Evolutionary conservation across 1,284 basidiomycete genomes (phyloP).

Genomic region (Thecaphora frezii): DNA sequence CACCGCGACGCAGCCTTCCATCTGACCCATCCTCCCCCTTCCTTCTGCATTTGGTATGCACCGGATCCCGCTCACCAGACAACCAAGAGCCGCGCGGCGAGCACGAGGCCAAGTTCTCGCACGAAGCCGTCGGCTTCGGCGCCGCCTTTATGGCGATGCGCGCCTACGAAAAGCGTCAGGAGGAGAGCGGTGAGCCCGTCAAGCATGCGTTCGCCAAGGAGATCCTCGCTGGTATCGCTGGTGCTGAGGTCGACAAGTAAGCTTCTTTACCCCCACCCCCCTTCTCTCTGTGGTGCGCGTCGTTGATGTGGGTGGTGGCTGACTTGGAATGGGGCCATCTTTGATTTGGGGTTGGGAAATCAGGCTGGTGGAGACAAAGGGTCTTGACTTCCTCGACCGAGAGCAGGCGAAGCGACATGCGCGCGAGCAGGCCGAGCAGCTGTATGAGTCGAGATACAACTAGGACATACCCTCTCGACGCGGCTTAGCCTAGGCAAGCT

Average conservation of each 20-base stretch:
- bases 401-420: slow-evolving; percentile 63
- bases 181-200: slow-evolving; percentile 62
- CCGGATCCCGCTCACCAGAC: slow-evolving; percentile 10
- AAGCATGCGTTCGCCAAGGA: slow-evolving; percentile 61
- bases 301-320: no score
- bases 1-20: no score
- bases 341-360: no score
- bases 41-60: background rate
- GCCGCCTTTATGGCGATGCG: slow-evolving; percentile 63
- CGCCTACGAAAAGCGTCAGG: slow-evolving; percentile 65
- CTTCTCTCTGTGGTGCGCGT: no score
- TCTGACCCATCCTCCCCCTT: no score
- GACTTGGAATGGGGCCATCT: no score
- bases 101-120: slow-evolving; percentile 61
- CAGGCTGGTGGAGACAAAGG: slow-evolving; percentile 49
- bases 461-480: background rate
- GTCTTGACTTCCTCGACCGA: slow-evolving; percentile 47
- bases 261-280: background rate
- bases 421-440: slow-evolving; percentile 36
- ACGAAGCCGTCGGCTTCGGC: slow-evolving; percentile 68
- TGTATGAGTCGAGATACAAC: slow-evolving; percentile 44
- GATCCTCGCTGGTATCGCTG: slow-evolving; percentile 59
- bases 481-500: no score
- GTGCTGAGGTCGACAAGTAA: slow-evolving; percentile 47
- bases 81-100: slow-evolving; percentile 24